Conservation (phyloP, 106 monocot genomes). For the Xerophyta viscosa region DNA sequence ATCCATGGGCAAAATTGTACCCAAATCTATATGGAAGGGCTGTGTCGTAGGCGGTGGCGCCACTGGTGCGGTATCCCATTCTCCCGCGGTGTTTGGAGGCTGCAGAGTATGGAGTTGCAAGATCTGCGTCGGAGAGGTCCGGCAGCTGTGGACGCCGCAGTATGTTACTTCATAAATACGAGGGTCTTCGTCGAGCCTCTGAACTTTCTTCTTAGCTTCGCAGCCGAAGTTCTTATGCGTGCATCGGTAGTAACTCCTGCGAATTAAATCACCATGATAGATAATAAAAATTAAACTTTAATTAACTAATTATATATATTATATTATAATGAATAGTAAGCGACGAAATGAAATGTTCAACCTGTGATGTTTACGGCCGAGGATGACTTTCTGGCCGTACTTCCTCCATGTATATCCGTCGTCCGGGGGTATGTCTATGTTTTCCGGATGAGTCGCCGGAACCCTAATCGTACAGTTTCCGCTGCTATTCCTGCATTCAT, state of each 20-base stretch:
- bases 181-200: slow-evolving; percentile 32
- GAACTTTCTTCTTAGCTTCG: slow-evolving; percentile 38
- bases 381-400: slow-evolving; percentile 38
- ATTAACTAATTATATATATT: no score
- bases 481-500: neutral
- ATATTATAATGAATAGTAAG: neutral
- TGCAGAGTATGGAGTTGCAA: neutral
- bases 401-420: slow-evolving; percentile 40
- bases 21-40: neutral
- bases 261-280: neutral
- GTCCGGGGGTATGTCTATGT: slow-evolving; percentile 18
- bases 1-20: no score
- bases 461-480: neutral
- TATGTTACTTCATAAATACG: slow-evolving; percentile 21
- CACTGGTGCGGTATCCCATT: neutral
- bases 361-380: slow-evolving; percentile 17
- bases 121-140: slow-evolving; percentile 18
- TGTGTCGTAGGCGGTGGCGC: neutral
- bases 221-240: slow-evolving; percentile 39
- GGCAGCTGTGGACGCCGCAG: slow-evolving; percentile 22
- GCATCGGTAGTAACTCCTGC: slow-evolving; percentile 35
- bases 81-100: neutral
- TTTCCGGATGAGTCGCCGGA: neutral
- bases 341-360: slow-evolving; percentile 5
- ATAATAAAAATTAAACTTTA: no score